Conservation (phyloP, 192 early-diverging fungal genomes). For the Piromyces finnis region DNA sequence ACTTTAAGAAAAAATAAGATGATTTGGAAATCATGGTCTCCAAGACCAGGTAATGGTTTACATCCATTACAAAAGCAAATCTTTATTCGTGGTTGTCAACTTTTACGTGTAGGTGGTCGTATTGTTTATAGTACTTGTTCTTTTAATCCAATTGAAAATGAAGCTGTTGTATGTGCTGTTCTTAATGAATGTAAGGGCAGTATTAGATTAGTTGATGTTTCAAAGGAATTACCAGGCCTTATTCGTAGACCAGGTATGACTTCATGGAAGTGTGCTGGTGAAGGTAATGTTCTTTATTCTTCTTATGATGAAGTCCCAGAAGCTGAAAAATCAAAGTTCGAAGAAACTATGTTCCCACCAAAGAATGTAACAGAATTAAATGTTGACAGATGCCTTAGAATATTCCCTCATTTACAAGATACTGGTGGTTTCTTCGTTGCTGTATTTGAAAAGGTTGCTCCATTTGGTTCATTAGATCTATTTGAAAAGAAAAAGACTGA, state of each 20-base stretch:
- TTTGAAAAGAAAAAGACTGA: background rate
- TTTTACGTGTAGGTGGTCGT: slow-evolving; percentile 76
- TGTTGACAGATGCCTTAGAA: slow-evolving; percentile 46
- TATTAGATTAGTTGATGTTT: slow-evolving; percentile 74
- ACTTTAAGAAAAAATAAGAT: slow-evolving; percentile 88
- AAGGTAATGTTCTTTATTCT: slow-evolving; percentile 31
- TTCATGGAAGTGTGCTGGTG: slow-evolving; percentile 63
- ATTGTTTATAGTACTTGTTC: slow-evolving; percentile 98
- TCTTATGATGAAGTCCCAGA: slow-evolving; percentile 9
- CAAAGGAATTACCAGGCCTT: slow-evolving; percentile 53
- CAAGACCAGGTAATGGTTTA: slow-evolving; percentile 54
- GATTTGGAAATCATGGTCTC: slow-evolving; percentile 78
- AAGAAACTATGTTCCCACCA: slow-evolving; percentile 18
- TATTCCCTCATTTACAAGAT: slow-evolving; percentile 87
- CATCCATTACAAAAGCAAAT: slow-evolving; percentile 77
- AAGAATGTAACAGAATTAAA: slow-evolving; percentile 8
- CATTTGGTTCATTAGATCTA: slow-evolving; percentile 34
- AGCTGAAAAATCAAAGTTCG: background rate
- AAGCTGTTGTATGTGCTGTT: slow-evolving; percentile 80
- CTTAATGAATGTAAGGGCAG: slow-evolving; percentile 41
- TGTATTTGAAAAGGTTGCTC: slow-evolving; percentile 73
- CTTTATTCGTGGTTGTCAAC: slow-evolving; percentile 64
- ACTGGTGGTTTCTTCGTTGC: slow-evolving; percentile 98
- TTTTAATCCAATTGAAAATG: slow-evolving; percentile 94
- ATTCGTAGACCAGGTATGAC: slow-evolving; percentile 63